A percentile compares a stretch with the other conserved stretches of the same genome.
phyloP scores from a whole-genome alignment of 2,329 filamentous ascomycete species.

The Uncinocarpus reesii region DNA sequence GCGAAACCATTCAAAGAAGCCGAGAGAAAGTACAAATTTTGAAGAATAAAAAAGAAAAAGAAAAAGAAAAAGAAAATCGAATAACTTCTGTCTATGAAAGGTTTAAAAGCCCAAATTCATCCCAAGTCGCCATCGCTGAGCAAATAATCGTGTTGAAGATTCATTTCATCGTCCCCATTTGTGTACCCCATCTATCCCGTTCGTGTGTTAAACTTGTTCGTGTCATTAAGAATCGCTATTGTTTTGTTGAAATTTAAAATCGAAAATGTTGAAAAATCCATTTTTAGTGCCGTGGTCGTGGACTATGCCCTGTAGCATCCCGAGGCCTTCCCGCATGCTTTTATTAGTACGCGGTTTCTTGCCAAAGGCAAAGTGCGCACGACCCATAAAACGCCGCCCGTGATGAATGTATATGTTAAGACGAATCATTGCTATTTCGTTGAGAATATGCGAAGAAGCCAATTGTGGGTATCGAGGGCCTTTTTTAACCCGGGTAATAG shows the following conservation, averaged over 20 bases:
- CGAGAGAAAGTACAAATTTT: too few species aligned
- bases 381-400: not conserved
- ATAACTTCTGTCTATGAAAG: not conserved
- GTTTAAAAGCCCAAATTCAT: not conserved
- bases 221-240: not conserved
- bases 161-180: constrained; percentile 5
- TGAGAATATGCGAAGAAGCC: not conserved
- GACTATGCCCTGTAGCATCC: not conserved
- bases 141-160: constrained; percentile 14
- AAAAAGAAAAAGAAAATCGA: not conserved
- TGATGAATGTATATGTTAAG: constrained; percentile 1
- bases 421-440: not conserved
- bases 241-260: constrained; percentile 13
- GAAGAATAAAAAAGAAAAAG: too few species aligned
- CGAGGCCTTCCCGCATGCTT: not conserved
- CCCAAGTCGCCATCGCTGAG: constrained; percentile 5
- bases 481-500: not conserved
- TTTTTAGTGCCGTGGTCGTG: not conserved
- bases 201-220: not conserved
- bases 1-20: too few species aligned
- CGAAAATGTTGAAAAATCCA: constrained; percentile 10
- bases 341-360: not conserved
- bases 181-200: not conserved
- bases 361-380: not conserved
- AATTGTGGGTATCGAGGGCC: not conserved